A percentile compares a stretch with the other conserved stretches of the same genome.
These are phyloP conservation scores for Chytriomyces confervae DNA, from an alignment of 192 early-diverging fungal genomes.

Conservation along the genomic window DNA sequence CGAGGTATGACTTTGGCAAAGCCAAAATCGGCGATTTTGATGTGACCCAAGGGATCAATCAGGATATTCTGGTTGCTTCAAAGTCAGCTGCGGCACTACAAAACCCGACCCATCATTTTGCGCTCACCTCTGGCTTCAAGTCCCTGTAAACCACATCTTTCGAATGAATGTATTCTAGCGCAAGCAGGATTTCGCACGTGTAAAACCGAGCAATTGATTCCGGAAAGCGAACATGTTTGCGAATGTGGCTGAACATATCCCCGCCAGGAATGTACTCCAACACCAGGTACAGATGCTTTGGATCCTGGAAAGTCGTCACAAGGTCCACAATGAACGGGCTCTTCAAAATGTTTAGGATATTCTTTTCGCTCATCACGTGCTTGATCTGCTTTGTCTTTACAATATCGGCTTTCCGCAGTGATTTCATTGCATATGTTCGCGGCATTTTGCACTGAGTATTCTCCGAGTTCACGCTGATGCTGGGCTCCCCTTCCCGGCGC, in stretches of 20 bases:
- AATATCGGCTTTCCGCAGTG: conserved; percentile 48
- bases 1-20: conserved; percentile 68
- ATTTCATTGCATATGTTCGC: conserved; percentile 48
- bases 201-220: conserved; percentile 73
- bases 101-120: conserved; percentile 1
- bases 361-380: conserved; percentile 52
- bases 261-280: conserved; percentile 56
- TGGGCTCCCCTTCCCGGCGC: neutral
- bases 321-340: conserved; percentile 66
- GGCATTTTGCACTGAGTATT: neutral
- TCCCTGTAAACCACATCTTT: conserved; percentile 74
- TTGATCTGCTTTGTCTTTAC: conserved; percentile 49
- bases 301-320: conserved; percentile 53
- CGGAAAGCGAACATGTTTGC: conserved; percentile 60
- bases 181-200: conserved; percentile 66
- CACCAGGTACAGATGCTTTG: conserved; percentile 46
- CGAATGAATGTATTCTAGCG: conserved; percentile 72
- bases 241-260: conserved; percentile 84
- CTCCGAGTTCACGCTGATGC: neutral
- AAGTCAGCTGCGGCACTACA: neutral
- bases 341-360: conserved; percentile 37
- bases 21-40: conserved; percentile 76
- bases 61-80: conserved; percentile 57
- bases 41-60: conserved; percentile 66
- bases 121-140: conserved; percentile 67